Conservation (phyloP, 441 rosid species). For the Jatropha multifida region DNA sequence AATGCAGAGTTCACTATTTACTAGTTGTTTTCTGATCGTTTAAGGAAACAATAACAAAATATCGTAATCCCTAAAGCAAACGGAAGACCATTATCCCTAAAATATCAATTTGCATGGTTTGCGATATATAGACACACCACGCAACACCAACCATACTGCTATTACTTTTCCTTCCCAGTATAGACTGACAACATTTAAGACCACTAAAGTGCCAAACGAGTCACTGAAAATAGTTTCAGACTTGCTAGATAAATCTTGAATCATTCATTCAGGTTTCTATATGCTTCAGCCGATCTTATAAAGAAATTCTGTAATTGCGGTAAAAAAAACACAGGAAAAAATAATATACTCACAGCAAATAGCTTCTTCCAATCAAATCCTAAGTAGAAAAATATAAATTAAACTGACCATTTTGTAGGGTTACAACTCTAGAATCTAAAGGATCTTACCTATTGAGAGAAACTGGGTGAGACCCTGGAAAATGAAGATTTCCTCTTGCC, state of each 20-base stretch:
- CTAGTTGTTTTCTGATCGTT: background rate
- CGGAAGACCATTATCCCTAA: background rate
- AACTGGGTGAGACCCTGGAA: conserved; percentile 29
- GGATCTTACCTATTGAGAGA: conserved; percentile 22
- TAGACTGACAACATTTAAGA: background rate
- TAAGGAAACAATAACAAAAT: background rate
- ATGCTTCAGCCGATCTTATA: too few relatives aligned
- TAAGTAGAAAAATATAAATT: background rate
- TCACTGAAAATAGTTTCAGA: background rate
- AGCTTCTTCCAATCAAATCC: background rate
- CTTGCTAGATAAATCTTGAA: background rate
- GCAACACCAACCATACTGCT: background rate
- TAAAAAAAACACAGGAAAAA: background rate
- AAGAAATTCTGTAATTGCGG: background rate
- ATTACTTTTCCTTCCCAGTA: background rate
- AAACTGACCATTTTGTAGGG: background rate
- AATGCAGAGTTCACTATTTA: background rate
- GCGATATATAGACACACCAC: background rate
- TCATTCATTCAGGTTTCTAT: too few relatives aligned
- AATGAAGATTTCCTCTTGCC: conserved; percentile 22
- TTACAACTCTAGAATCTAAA: conserved; percentile 7
- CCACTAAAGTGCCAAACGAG: background rate
- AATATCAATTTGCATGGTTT: too few relatives aligned
- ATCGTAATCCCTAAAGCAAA: background rate
- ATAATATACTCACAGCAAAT: background rate